Percentiles rank a stretch among this genome's conserved stretches.
phyloP scores from a whole-genome alignment of 345 rosid genomes.

The Salix brachista region DNA sequence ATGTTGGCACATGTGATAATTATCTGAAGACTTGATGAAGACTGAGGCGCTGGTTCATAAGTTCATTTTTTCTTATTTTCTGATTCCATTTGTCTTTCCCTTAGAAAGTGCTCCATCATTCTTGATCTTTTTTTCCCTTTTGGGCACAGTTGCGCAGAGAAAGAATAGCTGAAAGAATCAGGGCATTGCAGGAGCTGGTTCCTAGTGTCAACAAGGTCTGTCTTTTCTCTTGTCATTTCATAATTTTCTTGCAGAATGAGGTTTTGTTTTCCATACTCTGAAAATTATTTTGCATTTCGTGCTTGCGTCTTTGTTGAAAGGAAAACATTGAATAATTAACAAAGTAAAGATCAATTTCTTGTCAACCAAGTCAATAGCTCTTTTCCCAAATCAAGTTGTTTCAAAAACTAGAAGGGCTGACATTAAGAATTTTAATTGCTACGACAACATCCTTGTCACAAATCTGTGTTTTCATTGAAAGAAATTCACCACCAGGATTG shows the following conservation, averaged over 20 bases:
- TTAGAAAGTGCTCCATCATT: neutral
- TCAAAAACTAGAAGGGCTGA: neutral
- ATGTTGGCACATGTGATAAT: neutral
- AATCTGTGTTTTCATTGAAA: neutral
- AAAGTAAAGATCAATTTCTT: neutral
- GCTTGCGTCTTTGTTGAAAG: neutral
- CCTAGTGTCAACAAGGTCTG: conserved; percentile 95
- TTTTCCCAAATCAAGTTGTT: neutral
- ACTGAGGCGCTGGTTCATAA: neutral
- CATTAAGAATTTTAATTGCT: neutral
- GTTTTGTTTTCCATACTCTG: neutral
- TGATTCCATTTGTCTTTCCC: neutral
- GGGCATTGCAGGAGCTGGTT: conserved; percentile 96
- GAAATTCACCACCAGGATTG: neutral
- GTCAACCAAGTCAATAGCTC: neutral
- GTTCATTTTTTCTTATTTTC: conserved; percentile 4
- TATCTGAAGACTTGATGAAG: neutral
- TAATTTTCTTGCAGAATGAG: neutral
- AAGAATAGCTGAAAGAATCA: conserved; percentile 95
- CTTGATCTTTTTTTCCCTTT: conserved; percentile 13
- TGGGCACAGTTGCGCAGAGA: conserved; percentile 82
- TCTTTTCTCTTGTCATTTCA: conserved; percentile 6
- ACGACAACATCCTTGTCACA: neutral
- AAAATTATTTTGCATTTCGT: neutral
- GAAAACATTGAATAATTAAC: neutral